phyloP scores from a whole-genome alignment of 805 yeast species.

The Barnettozyma vustinii region DNA sequence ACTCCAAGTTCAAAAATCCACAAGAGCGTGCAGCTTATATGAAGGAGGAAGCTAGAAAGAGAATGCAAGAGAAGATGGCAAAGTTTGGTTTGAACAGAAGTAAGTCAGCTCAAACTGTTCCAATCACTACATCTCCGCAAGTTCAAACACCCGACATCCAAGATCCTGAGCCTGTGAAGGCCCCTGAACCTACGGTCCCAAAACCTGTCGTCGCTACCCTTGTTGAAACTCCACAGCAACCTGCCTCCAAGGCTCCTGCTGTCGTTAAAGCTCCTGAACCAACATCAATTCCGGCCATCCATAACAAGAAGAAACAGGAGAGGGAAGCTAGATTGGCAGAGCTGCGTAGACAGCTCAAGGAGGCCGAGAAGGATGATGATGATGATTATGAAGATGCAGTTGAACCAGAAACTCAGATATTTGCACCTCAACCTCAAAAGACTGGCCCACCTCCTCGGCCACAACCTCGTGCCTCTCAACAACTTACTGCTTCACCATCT shows the following conservation, averaged over 20 bases:
- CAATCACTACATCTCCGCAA: slow-evolving; percentile 2
- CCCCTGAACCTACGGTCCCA: not conserved
- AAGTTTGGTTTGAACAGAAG: slow-evolving; percentile 62
- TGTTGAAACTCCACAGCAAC: slow-evolving; percentile 4
- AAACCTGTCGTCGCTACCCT: slow-evolving; percentile 2
- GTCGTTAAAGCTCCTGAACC: not conserved
- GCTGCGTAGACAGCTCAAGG: slow-evolving; percentile 55
- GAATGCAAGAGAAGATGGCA: slow-evolving; percentile 83
- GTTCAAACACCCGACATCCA: slow-evolving; percentile 9
- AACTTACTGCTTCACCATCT: not conserved
- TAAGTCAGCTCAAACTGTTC: slow-evolving; percentile 15
- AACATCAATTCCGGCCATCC: slow-evolving; percentile 23
- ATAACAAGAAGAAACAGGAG: slow-evolving; percentile 47
- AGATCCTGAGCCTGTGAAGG: slow-evolving; percentile 3
- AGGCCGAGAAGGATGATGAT: slow-evolving; percentile 40
- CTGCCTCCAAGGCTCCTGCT: not conserved
- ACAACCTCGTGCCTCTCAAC: slow-evolving; percentile 4
- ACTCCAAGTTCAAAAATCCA: slow-evolving; percentile 36
- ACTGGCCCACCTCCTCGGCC: slow-evolving; percentile 10
- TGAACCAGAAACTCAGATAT: slow-evolving; percentile 14
- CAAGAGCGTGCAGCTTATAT: slow-evolving; percentile 75
- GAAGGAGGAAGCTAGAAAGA: slow-evolving; percentile 73
- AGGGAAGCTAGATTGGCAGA: slow-evolving; percentile 57
- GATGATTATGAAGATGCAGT: slow-evolving; percentile 30
- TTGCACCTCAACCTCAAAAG: slow-evolving; percentile 16